phyloP scores from a whole-genome alignment of 495 filamentous ascomycete genomes.

The Penicillium lividum region DNA sequence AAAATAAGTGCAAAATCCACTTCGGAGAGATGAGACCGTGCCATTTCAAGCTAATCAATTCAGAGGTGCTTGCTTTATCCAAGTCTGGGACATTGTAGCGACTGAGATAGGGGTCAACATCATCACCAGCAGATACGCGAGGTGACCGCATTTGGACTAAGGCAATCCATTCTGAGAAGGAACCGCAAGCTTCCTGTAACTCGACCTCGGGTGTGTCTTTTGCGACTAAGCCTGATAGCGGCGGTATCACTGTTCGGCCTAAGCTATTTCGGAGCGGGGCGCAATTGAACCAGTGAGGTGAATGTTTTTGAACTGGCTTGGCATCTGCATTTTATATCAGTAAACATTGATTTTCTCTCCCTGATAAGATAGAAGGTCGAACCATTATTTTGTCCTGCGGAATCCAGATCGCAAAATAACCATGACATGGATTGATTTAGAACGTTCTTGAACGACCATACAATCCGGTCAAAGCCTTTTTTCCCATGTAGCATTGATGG shows the following conservation, averaged over 20 bases:
- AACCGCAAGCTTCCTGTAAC: slow-evolving; percentile 60
- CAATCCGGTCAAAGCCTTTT: slow-evolving; percentile 83
- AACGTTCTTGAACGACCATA: slow-evolving; percentile 83
- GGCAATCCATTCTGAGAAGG: slow-evolving; percentile 82
- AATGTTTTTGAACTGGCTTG: slow-evolving; percentile 54
- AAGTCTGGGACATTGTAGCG: slow-evolving; percentile 70
- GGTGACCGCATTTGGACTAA: slow-evolving; percentile 71
- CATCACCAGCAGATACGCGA: slow-evolving; percentile 65
- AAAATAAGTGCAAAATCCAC: slow-evolving; percentile 45
- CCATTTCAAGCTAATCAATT: slow-evolving; percentile 49
- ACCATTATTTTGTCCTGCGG: slow-evolving; percentile 33
- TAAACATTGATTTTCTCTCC: background rate
- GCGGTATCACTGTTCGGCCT: slow-evolving; percentile 48
- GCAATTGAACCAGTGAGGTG: slow-evolving; percentile 51
- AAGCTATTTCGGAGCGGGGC: slow-evolving; percentile 26
- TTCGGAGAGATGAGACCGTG: slow-evolving; percentile 43
- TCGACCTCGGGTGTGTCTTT: slow-evolving; percentile 42
- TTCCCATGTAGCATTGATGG: slow-evolving; percentile 88
- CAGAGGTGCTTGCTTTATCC: slow-evolving; percentile 19
- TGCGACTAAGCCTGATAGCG: slow-evolving; percentile 43
- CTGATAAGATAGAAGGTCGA: background rate
- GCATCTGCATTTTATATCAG: slow-evolving; percentile 17
- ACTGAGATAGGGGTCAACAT: slow-evolving; percentile 76
- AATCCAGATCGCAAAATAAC: slow-evolving; percentile 71
- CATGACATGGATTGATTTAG: slow-evolving; percentile 71